Conservation (phyloP, 768 basidiomycete genomes). For the Suillus spraguei region DNA sequence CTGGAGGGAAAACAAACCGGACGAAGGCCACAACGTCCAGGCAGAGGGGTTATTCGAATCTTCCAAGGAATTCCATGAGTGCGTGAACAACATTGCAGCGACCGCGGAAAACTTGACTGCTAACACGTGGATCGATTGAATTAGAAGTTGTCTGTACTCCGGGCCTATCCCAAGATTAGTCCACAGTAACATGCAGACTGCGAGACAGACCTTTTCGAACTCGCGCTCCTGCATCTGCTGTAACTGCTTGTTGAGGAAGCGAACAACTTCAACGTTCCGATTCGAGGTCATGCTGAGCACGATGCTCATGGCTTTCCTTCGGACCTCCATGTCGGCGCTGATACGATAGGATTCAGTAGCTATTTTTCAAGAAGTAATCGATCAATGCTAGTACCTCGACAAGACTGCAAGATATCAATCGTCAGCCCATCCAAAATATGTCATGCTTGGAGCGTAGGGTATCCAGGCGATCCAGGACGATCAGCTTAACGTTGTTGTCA, state of each 20-base stretch:
- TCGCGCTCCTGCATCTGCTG: constrained; percentile 72
- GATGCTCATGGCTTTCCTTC: constrained; percentile 87
- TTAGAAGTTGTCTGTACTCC: constrained; percentile 94
- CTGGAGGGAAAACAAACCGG: neutral
- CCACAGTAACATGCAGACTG: neutral
- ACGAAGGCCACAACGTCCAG: neutral
- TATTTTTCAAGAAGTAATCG: constrained; percentile 12
- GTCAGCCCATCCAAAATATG: no score
- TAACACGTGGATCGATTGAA: constrained; percentile 95
- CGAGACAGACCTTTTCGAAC: constrained; percentile 40
- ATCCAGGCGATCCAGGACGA: no score
- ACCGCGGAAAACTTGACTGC: constrained; percentile 98
- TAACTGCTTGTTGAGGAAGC: constrained; percentile 98
- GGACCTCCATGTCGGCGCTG: constrained; percentile 95
- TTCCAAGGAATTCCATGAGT: constrained; percentile 88
- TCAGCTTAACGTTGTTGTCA: no score
- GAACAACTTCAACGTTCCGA: constrained; percentile 92
- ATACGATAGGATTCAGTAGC: constrained; percentile 6
- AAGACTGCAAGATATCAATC: no score
- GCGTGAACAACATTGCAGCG: constrained; percentile 93
- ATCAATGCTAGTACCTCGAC: no score
- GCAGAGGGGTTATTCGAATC: constrained; percentile 40
- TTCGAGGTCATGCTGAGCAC: constrained; percentile 92
- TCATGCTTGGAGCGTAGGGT: no score
- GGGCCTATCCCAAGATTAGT: constrained; percentile 54